Evolutionary conservation across 768 basidiomycete genomes (phyloP).

Genomic region (Phylloporus arenicola): DNA sequence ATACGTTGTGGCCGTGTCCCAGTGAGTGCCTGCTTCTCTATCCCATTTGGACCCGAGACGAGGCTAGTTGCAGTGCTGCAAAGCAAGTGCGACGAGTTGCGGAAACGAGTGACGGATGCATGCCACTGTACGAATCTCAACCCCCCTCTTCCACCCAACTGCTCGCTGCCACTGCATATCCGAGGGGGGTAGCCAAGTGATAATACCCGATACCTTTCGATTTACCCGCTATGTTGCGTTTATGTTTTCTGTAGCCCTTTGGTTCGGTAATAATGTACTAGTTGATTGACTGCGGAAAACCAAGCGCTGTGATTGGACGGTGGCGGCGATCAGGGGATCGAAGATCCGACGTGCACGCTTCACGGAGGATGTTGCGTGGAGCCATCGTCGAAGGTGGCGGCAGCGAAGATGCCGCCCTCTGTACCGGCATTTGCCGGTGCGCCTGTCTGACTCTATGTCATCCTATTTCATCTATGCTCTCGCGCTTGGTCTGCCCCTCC

Average conservation of each 20-base stretch:
- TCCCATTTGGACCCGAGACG: constrained; percentile 6
- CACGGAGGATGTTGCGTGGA: constrained; percentile 17
- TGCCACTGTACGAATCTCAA: constrained; percentile 40
- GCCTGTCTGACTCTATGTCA: constrained; percentile 11
- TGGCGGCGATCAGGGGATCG: constrained; percentile 28
- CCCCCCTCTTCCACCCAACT: constrained; percentile 37
- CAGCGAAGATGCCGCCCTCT: not conserved
- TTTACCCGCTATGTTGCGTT: constrained; percentile 21
- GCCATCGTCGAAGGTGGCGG: not conserved
- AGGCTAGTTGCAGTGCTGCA: constrained; percentile 38
- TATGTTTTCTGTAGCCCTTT: constrained; percentile 22
- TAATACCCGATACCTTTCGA: constrained; percentile 20
- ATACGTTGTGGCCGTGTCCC: constrained; percentile 61
- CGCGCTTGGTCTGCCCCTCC: constrained; percentile 28
- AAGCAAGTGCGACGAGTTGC: constrained; percentile 43
- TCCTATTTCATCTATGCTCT: constrained; percentile 28
- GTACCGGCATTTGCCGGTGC: constrained; percentile 11
- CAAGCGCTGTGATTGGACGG: constrained; percentile 5
- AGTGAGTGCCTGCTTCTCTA: constrained; percentile 30
- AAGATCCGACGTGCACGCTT: constrained; percentile 24
- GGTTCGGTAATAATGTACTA: constrained; percentile 28
- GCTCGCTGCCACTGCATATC: constrained; percentile 33
- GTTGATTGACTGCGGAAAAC: not conserved
- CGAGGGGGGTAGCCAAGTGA: constrained; percentile 22
- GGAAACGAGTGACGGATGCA: constrained; percentile 45